Evolutionary conservation across 164 flowering plant species (phyloP).

Genomic region (Magnolia changhungtana): DNA sequence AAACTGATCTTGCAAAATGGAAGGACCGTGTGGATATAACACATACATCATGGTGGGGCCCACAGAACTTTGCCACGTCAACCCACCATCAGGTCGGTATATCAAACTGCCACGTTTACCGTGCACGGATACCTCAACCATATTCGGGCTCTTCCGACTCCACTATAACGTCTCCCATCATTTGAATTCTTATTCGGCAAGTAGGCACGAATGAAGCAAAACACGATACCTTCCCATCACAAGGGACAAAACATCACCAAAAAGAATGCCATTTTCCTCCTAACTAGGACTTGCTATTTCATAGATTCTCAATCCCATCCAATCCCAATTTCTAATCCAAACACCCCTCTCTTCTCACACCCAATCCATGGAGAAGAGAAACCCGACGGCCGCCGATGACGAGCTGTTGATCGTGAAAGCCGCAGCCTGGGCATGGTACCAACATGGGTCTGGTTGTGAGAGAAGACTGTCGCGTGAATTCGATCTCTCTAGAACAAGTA

Average conservation of each 20-base stretch:
- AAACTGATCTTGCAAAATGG: no score
- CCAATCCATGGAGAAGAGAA: constrained; percentile 23
- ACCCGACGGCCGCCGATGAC: constrained; percentile 13
- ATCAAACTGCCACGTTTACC: not conserved
- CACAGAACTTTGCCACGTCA: no score
- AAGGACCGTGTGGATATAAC: no score
- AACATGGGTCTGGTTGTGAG: constrained; percentile 48
- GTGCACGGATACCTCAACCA: not conserved
- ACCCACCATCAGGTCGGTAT: not conserved
- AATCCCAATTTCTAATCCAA: not conserved
- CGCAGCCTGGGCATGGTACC: constrained; percentile 80
- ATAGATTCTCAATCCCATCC: not conserved
- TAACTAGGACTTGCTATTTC: not conserved
- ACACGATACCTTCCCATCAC: not conserved
- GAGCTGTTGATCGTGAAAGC: constrained; percentile 43
- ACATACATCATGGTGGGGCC: no score
- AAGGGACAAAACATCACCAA: not conserved
- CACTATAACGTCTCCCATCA: no score
- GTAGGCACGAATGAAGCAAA: not conserved
- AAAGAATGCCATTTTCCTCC: not conserved
- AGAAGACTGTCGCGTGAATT: constrained; percentile 30
- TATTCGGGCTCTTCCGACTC: not conserved
- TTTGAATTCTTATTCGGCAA: not conserved
- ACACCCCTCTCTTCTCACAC: not conserved
- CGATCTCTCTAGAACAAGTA: constrained; percentile 16